phyloP scores from a whole-genome alignment of 1,284 basidiomycete species.

The Austropuccinia psidii region DNA sequence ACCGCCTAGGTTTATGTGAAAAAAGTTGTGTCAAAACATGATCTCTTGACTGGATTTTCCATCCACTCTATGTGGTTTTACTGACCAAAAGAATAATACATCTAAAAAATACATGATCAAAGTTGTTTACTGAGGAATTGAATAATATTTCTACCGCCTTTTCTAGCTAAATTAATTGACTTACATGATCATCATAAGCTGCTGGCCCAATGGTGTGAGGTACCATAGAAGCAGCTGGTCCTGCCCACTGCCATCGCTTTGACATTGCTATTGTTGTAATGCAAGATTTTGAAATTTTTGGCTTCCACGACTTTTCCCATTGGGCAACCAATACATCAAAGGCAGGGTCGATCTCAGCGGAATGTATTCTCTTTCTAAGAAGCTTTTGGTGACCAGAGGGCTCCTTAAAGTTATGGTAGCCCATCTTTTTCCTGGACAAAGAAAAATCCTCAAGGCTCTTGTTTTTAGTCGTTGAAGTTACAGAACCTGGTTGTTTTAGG shows the following conservation, averaged over 20 bases:
- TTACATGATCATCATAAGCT: conserved; percentile 36
- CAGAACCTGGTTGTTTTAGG: not conserved
- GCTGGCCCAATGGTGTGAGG: conserved; percentile 26
- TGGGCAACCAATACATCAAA: no score
- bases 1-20: no score
- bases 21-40: no score
- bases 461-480: not conserved
- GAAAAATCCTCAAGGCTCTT: no score
- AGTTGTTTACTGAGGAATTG: no score
- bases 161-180: not conserved
- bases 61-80: no score
- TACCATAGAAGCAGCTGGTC: conserved; percentile 10
- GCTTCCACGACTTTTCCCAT: no score
- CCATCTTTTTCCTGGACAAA: no score
- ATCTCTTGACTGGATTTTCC: no score
- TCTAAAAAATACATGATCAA: no score
- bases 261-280: conserved; percentile 34
- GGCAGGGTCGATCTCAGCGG: not conserved
- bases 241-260: conserved; percentile 35
- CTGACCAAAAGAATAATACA: conserved; percentile 34
- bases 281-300: conserved; percentile 6
- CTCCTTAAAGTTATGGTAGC: no score
- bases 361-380: not conserved
- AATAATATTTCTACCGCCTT: no score
- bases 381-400: not conserved